Percentiles rank a stretch among this genome's conserved stretches.
phyloP scores from a whole-genome alignment of 805 yeast species.

The Candida suzukii region DNA sequence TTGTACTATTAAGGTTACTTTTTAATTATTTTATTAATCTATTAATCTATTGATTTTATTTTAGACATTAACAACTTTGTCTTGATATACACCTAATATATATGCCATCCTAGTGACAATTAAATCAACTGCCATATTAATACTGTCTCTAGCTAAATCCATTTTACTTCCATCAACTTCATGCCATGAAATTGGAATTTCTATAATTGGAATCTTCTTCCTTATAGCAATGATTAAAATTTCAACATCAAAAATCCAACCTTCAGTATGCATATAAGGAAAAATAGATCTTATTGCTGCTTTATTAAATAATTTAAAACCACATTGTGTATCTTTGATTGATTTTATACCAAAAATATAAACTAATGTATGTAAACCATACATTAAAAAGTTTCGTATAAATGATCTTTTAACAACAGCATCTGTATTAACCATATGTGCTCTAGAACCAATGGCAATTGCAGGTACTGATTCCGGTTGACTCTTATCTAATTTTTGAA shows the following conservation, averaged over 20 bases:
- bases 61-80: not conserved
- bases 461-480: slow-evolving; percentile 34
- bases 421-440: slow-evolving; percentile 93
- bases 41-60: not conserved
- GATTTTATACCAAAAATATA: slow-evolving; percentile 82
- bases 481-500: slow-evolving; percentile 22
- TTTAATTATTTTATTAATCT: not conserved
- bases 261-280: slow-evolving; percentile 91
- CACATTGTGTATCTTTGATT: slow-evolving; percentile 94
- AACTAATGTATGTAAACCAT: slow-evolving; percentile 81
- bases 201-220: slow-evolving; percentile 59
- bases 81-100: slow-evolving; percentile 67
- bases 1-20: too few species aligned
- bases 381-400: slow-evolving; percentile 86
- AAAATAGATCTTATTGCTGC: slow-evolving; percentile 59
- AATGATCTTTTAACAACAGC: slow-evolving; percentile 94
- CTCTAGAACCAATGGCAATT: slow-evolving; percentile 86
- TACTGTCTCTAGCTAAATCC: slow-evolving; percentile 83
- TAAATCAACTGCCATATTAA: slow-evolving; percentile 90
- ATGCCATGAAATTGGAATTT: slow-evolving; percentile 91
- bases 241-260: slow-evolving; percentile 98
- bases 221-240: slow-evolving; percentile 72
- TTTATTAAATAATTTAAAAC: slow-evolving; percentile 85
- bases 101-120: slow-evolving; percentile 89
- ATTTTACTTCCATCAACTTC: slow-evolving; percentile 95